Conservation (phyloP, 352 stramenopile species). For the Globisporangium nagaii region DNA sequence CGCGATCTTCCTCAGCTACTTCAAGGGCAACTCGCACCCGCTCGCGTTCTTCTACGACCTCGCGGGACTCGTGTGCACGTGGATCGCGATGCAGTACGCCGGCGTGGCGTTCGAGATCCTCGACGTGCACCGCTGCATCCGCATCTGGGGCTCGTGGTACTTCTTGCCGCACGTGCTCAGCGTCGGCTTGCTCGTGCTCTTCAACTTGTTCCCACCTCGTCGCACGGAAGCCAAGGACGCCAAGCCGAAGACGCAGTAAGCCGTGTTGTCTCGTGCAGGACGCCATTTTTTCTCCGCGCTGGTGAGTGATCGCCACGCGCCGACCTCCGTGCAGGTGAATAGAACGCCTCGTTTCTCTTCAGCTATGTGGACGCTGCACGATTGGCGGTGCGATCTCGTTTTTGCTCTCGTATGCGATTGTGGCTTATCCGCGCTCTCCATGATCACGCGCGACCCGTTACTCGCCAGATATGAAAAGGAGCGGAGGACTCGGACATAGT, state of each 20-base stretch:
- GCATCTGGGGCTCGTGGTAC: slow-evolving; percentile 79
- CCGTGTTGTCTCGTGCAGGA: background rate
- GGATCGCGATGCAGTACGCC: slow-evolving; percentile 84
- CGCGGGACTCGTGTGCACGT: slow-evolving; percentile 64
- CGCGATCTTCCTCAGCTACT: slow-evolving; percentile 78
- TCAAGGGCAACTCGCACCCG: slow-evolving; percentile 61
- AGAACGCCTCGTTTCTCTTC: slow-evolving; percentile 1
- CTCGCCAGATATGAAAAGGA: background rate
- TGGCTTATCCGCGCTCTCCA: background rate
- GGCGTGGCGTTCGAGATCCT: slow-evolving; percentile 82
- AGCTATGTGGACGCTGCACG: too few species aligned
- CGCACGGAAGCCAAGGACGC: slow-evolving; percentile 14
- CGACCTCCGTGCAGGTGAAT: background rate
- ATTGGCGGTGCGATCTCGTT: background rate
- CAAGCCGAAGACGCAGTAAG: slow-evolving; percentile 45
- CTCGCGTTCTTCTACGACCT: slow-evolving; percentile 80
- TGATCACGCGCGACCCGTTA: background rate
- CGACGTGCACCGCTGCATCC: slow-evolving; percentile 64
- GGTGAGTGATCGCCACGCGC: background rate
- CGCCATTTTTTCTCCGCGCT: background rate
- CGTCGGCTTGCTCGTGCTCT: slow-evolving; percentile 55
- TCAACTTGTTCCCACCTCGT: slow-evolving; percentile 49
- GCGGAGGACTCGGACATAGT: background rate
- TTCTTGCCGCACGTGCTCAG: slow-evolving; percentile 69
- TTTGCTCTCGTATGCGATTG: background rate